These are phyloP conservation scores for Tetradesmus lagerheimii DNA, from an alignment of 139 green algal genomes.

Conservation along the genomic window DNA sequence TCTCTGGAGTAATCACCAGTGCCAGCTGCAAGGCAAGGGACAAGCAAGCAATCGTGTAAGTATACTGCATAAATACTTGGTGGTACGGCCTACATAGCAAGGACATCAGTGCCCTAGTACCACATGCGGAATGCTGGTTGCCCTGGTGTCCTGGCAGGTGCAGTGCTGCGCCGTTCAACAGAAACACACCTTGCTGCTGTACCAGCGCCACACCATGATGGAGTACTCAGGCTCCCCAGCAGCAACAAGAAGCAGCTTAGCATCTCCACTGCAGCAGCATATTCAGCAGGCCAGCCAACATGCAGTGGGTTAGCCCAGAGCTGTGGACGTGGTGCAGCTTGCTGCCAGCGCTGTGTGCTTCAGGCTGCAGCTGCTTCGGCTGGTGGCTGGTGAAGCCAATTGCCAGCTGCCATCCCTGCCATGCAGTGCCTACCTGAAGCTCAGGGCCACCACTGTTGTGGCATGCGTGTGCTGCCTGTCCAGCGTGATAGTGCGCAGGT, in stretches of 20 bases:
- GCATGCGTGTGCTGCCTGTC: conserved; percentile 36
- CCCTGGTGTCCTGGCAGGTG: too few species aligned
- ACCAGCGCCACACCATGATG: conserved; percentile 42
- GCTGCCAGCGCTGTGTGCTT: neutral
- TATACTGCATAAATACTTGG: too few species aligned
- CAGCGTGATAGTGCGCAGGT: conserved; percentile 13
- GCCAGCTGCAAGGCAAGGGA: conserved; percentile 21
- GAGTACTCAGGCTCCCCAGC: conserved; percentile 28
- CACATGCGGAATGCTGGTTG: too few species aligned
- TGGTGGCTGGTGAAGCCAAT: neutral
- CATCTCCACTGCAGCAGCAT: conserved; percentile 45
- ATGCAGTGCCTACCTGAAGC: conserved; percentile 34
- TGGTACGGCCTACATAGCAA: neutral
- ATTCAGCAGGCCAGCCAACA: neutral
- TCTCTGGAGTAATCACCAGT: conserved; percentile 1
- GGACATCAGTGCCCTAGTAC: neutral
- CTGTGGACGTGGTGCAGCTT: neutral
- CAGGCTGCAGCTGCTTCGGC: neutral
- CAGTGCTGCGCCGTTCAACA: neutral
- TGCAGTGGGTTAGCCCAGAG: neutral
- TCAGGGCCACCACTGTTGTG: conserved; percentile 12
- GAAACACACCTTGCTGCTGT: conserved; percentile 25
- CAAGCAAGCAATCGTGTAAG: too few species aligned
- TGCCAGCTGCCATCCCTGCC: too few species aligned
- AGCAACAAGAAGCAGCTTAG: conserved; percentile 32